Conservation (phyloP, 2,329 filamentous ascomycete species). For the Phyllosticta paracitricarpa region DNA sequence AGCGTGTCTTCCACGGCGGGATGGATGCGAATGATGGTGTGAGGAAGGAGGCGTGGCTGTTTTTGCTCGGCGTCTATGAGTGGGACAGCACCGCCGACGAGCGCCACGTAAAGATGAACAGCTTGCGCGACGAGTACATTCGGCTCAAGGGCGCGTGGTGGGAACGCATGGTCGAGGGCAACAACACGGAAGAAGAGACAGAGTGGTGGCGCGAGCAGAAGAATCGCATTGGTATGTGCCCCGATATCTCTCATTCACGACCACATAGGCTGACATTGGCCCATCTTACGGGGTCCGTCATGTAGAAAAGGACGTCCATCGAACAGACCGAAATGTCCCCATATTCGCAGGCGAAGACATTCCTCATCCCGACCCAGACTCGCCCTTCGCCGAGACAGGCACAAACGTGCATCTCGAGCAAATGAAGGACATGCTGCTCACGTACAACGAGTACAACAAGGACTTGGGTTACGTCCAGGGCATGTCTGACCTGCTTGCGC, state of each 20-base stretch:
- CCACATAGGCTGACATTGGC: conserved; percentile 33
- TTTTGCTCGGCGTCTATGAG: conserved; percentile 79
- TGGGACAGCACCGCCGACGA: conserved; percentile 89
- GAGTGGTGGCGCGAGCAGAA: conserved; percentile 98
- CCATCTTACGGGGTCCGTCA: conserved; percentile 44
- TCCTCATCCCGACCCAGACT: conserved; percentile 90
- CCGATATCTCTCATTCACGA: neutral
- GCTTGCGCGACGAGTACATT: conserved; percentile 84
- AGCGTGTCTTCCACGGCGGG: conserved; percentile 93
- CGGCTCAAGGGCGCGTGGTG: conserved; percentile 92
- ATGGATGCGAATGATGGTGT: conserved; percentile 82
- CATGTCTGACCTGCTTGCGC: conserved; percentile 93
- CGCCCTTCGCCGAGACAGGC: conserved; percentile 82
- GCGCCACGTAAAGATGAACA: conserved; percentile 71
- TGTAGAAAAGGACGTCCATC: conserved; percentile 95
- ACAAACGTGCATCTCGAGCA: conserved; percentile 98
- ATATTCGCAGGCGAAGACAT: conserved; percentile 95
- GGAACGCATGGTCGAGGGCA: conserved; percentile 79
- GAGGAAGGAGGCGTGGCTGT: conserved; percentile 93
- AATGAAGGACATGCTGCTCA: conserved; percentile 97
- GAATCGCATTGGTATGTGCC: conserved; percentile 71
- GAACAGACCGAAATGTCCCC: conserved; percentile 89
- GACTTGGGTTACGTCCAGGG: conserved; percentile 95
- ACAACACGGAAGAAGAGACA: conserved; percentile 67
- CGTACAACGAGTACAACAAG: conserved; percentile 96